Evolutionary conservation across 73 alveolate species (phyloP).

Genomic region (Paramecium primaurelia): DNA sequence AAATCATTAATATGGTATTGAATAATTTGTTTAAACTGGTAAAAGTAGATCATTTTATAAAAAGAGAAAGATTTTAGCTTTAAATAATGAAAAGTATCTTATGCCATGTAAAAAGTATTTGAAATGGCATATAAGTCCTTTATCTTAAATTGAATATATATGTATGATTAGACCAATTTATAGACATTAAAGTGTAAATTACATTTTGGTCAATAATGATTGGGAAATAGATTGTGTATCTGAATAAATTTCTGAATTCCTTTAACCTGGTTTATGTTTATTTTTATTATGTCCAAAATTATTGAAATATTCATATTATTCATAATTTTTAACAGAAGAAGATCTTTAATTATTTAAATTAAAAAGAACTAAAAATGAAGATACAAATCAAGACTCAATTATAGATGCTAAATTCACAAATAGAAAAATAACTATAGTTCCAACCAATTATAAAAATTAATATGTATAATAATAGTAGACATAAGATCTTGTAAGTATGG

Average conservation of each 20-base stretch:
- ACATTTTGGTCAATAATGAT: not conserved
- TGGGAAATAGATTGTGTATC: not conserved
- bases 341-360: not conserved
- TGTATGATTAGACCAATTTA: not conserved
- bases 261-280: not conserved
- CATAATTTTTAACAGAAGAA: not conserved
- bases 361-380: not conserved
- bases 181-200: not conserved
- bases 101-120: not conserved
- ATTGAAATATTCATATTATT: not conserved
- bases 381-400: not conserved
- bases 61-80: not conserved
- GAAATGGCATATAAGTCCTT: not conserved
- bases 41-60: not conserved
- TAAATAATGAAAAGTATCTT: not conserved
- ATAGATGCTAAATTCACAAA: not conserved
- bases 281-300: not conserved
- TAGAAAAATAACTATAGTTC: not conserved
- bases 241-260: not conserved
- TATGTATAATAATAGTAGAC: not conserved
- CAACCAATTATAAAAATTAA: not conserved
- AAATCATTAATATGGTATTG: not conserved
- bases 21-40: not conserved
- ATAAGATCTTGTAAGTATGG: not conserved
- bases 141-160: not conserved